Base-by-base conservation (phyloP, 495 filamentous ascomycete genomes). In the Hypoxylon lenormandii region DNA sequence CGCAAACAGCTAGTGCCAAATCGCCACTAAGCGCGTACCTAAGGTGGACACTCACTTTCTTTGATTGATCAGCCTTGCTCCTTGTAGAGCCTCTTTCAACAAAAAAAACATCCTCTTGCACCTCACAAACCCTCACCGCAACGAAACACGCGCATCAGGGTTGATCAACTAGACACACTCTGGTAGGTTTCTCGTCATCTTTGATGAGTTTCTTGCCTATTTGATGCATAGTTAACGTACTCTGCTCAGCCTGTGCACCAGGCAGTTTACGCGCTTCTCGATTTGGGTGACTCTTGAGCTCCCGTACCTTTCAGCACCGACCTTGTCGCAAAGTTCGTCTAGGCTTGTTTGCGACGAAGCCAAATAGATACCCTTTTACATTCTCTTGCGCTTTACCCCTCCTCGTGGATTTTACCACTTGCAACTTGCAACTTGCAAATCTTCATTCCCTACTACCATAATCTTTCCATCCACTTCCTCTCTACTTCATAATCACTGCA, bases 41-140 rank as follows among this genome's bases (percentile, higher is more conserved):
- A n/a, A n/a, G 22, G 30, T 19, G 50, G 26, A 38, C 54, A 46
- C 50, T 60, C n/a, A n/a, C n/a, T n/a, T 60, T 69, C 43, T 46
- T 69, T 70, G 60, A 22, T 60, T 56, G 66, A 52, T 70, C 66
- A 64, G 56, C 55, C 66, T 70, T 45, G 56, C 53, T 26, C 5
- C 61, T 65, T 37, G 5, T 38, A 22, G 47, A 58, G 61, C 28
- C 18, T 47, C 56, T 45, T 60, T 36, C 22, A 62, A 58, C 40
- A 57, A 70, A 70, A 33, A 33, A 33, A 33, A 33, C 30, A 33
- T 11, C 30, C 30, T 33, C 10, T 33, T 3, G 3, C 2, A 65
- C 67, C 66, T 50, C 55, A 57, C 38, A 46, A 50, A 54, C 53
- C 51, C 60, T 30, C 47, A 43, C 37, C 36, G 6, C 19, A 15